Percentiles rank a stretch among this genome's conserved stretches.
These are phyloP conservation scores for Colletotrichum sp. DNA, from an alignment of 2,329 filamentous ascomycete species.

Conservation along the genomic window DNA sequence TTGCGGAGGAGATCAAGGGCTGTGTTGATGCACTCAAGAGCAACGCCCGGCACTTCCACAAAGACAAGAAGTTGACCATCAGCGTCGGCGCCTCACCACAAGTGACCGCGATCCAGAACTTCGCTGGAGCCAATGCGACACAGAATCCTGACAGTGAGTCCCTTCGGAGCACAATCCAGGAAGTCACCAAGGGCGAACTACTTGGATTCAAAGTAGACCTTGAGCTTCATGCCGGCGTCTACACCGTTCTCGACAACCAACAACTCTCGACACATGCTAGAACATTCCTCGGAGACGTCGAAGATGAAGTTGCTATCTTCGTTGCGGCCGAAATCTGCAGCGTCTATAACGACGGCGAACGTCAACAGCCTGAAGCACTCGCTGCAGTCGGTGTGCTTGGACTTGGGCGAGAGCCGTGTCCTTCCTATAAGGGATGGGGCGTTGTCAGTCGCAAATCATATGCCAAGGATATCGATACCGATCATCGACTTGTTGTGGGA, in stretches of 20 bases:
- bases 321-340: slow-evolving; percentile 67
- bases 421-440: slow-evolving; percentile 65
- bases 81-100: slow-evolving; percentile 38
- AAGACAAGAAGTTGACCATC: slow-evolving; percentile 25
- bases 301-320: slow-evolving; percentile 57
- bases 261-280: slow-evolving; percentile 62
- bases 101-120: slow-evolving; percentile 31
- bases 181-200: background rate
- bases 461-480: rapidly evolving
- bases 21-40: slow-evolving; percentile 29
- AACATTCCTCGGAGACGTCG: slow-evolving; percentile 27
- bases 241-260: slow-evolving; percentile 68
- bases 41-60: slow-evolving; percentile 17
- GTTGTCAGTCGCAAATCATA: slow-evolving; percentile 48
- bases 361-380: slow-evolving; percentile 52
- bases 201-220: slow-evolving; percentile 32
- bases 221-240: slow-evolving; percentile 71
- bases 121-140: background rate
- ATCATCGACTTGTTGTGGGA: slow-evolving; percentile 55
- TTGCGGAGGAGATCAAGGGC: slow-evolving; percentile 32
- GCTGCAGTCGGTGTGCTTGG: slow-evolving; percentile 63
- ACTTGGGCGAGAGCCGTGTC: slow-evolving; percentile 66
- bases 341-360: slow-evolving; percentile 51
- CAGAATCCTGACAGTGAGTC: background rate
- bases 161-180: background rate